Evolutionary conservation across 2,329 filamentous ascomycete species (phyloP).

Genomic region (Byssochlamys sp.): DNA sequence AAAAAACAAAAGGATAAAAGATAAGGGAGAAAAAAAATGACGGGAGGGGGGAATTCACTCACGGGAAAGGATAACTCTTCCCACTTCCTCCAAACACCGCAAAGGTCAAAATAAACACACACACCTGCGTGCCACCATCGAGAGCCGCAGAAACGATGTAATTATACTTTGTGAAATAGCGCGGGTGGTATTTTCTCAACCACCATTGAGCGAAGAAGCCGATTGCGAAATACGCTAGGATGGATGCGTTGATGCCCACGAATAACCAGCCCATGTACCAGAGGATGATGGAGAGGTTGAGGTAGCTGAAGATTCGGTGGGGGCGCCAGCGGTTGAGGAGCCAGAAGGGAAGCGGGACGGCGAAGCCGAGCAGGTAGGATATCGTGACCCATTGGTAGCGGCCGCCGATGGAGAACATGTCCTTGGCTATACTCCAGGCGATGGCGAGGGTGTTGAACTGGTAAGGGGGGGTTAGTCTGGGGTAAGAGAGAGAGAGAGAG

Average conservation of each 20-base stretch:
- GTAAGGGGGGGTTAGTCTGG: background rate
- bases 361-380: constrained; percentile 35
- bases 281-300: constrained; percentile 36
- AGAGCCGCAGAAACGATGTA: constrained; percentile 27
- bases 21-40: background rate
- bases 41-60: background rate
- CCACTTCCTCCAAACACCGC: constrained; percentile 23
- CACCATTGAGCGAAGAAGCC: constrained; percentile 14
- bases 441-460: constrained; percentile 37
- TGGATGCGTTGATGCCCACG: constrained; percentile 34
- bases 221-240: constrained; percentile 16
- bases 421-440: constrained; percentile 32
- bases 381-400: constrained; percentile 34
- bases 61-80: constrained; percentile 15
- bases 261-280: constrained; percentile 36
- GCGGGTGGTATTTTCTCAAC: constrained; percentile 10
- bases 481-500: background rate
- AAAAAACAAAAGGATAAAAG: background rate
- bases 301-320: constrained; percentile 18
- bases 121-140: constrained; percentile 26
- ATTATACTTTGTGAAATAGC: constrained; percentile 27
- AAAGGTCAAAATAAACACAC: constrained; percentile 30
- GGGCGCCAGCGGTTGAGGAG: constrained; percentile 22
- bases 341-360: constrained; percentile 36
- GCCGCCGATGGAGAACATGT: constrained; percentile 34